Evolutionary conservation across 805 yeast genomes (phyloP).

Genomic region (Brettanomyces anomalus): DNA sequence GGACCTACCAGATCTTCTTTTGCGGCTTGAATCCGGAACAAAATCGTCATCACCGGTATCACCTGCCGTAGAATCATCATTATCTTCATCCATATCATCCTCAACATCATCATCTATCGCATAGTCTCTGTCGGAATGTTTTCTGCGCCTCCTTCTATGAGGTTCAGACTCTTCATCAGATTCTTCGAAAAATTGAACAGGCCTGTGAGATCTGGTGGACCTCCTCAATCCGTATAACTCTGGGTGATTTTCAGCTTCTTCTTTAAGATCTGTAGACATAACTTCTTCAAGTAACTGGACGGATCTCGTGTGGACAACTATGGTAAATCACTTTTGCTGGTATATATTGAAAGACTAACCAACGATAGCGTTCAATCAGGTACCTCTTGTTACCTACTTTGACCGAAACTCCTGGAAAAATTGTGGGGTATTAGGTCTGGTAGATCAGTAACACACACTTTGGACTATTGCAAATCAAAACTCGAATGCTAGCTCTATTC

Average conservation of each 20-base stretch:
- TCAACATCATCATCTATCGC: slow-evolving; percentile 15
- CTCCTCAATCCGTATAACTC: slow-evolving; percentile 79
- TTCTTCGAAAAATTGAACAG: slow-evolving; percentile 26
- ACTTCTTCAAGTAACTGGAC: neutral
- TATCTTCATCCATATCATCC: slow-evolving; percentile 18
- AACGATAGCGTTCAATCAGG: no score
- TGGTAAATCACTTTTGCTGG: no score
- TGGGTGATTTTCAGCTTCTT: slow-evolving; percentile 58
- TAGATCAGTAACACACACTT: no score
- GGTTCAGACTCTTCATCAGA: slow-evolving; percentile 13
- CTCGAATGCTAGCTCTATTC: no score
- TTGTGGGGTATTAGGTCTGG: no score
- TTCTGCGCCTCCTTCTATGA: slow-evolving; percentile 12
- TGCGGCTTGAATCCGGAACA: slow-evolving; percentile 14
- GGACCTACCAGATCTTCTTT: slow-evolving; percentile 12
- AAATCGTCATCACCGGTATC: slow-evolving; percentile 10
- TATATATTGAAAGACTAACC: no score
- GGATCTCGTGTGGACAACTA: no score
- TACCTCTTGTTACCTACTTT: no score
- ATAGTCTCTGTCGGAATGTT: slow-evolving; percentile 14
- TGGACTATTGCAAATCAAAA: no score
- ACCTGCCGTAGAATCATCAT: slow-evolving; percentile 21
- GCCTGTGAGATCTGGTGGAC: slow-evolving; percentile 50
- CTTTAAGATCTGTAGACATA: slow-evolving; percentile 11
- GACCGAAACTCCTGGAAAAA: no score